Evolutionary conservation across 768 basidiomycete genomes (phyloP).

Genomic region (Podaxis rugospora): DNA sequence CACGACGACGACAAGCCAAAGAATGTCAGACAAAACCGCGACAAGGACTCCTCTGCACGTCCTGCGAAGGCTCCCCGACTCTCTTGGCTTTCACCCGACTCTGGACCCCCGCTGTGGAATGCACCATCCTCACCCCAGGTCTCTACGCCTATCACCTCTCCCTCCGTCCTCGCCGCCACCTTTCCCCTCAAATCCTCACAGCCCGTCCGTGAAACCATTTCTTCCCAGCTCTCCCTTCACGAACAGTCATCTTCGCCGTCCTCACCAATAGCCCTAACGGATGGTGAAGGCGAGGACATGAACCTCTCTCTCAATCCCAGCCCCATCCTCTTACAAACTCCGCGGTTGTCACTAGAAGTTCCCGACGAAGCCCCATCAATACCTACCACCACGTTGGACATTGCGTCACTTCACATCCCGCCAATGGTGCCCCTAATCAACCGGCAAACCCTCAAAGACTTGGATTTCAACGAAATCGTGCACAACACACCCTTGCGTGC

Average conservation of each 20-base stretch:
- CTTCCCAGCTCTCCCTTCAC: slow-evolving; percentile 17
- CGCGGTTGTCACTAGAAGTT: slow-evolving; percentile 17
- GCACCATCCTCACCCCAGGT: slow-evolving; percentile 27
- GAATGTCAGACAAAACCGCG: slow-evolving; percentile 35
- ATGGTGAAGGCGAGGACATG: slow-evolving; percentile 43
- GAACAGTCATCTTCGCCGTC: slow-evolving; percentile 5
- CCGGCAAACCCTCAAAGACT: slow-evolving; percentile 74
- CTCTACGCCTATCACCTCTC: slow-evolving; percentile 26
- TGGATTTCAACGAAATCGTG: slow-evolving; percentile 82
- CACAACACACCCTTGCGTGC: slow-evolving; percentile 88
- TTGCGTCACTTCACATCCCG: slow-evolving; percentile 55
- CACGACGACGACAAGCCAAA: slow-evolving; percentile 22
- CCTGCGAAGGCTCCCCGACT: slow-evolving; percentile 35
- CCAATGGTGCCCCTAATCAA: slow-evolving; percentile 75
- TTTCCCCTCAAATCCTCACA: slow-evolving; percentile 8
- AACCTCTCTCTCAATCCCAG: slow-evolving; percentile 36
- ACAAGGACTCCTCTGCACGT: slow-evolving; percentile 23
- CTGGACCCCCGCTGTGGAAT: slow-evolving; percentile 22
- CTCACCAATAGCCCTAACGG: slow-evolving; percentile 20
- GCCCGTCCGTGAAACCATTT: neutral
- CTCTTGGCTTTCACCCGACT: slow-evolving; percentile 29
- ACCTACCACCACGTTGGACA: slow-evolving; percentile 36
- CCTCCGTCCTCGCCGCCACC: slow-evolving; percentile 17
- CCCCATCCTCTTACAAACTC: slow-evolving; percentile 38
- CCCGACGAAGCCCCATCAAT: slow-evolving; percentile 17